Evolutionary conservation across 179 eudicot species (phyloP).

Genomic region (Beta lomatogona): DNA sequence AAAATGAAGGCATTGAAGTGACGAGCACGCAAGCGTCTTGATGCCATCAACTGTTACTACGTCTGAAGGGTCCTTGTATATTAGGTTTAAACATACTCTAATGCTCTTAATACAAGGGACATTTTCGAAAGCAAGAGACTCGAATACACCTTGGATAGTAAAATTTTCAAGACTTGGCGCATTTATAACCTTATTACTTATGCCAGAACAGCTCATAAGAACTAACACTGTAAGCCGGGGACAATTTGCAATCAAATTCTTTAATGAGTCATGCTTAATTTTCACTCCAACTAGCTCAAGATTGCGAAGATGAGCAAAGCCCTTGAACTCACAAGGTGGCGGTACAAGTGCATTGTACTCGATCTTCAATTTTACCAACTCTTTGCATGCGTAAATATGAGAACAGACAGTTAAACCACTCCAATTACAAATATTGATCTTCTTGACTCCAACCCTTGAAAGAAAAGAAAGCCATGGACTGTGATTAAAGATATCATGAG

Average conservation of each 20-base stretch:
- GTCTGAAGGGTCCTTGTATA: background rate
- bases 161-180: background rate
- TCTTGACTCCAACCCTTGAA: conserved; percentile 2
- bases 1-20: background rate
- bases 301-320: background rate
- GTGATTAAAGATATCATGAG: background rate
- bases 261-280: background rate
- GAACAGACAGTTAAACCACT: background rate
- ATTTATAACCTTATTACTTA: background rate
- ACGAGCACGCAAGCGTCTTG: background rate
- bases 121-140: too few species aligned
- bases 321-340: background rate
- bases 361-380: background rate
- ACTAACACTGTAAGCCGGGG: background rate
- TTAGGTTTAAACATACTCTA: too few species aligned
- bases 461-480: conserved; percentile 18
- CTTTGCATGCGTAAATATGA: background rate
- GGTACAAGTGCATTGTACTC: background rate
- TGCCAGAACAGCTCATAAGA: background rate
- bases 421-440: background rate
- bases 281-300: background rate
- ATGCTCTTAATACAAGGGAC: too few species aligned
- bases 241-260: conserved; percentile 8
- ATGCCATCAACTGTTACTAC: background rate
- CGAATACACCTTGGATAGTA: background rate